Conservation (phyloP, 108 stramenopile species). For the Stephanodiscus minutulus region DNA sequence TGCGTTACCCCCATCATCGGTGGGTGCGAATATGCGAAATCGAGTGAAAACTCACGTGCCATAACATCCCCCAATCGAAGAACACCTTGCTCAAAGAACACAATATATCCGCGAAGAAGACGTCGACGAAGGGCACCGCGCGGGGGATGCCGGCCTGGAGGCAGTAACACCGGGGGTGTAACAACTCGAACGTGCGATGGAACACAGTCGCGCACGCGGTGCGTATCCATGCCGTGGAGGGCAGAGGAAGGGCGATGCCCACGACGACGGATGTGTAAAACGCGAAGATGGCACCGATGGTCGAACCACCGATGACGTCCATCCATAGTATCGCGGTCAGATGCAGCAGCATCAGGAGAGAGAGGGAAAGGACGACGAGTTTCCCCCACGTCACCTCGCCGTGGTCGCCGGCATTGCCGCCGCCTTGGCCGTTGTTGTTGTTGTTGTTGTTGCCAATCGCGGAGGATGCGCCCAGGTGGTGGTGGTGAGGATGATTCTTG, state of each 20-base stretch:
- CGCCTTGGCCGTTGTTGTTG: slow-evolving; percentile 25
- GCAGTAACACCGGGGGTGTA: slow-evolving; percentile 78
- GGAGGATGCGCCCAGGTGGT: background rate
- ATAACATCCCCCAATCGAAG: slow-evolving; percentile 90
- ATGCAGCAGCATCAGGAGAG: slow-evolving; percentile 64
- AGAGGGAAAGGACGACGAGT: slow-evolving; percentile 58
- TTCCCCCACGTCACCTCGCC: slow-evolving; percentile 60
- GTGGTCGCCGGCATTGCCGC: slow-evolving; percentile 1
- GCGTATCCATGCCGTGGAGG: slow-evolving; percentile 70
- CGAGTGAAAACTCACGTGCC: slow-evolving; percentile 31
- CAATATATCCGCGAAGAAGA: slow-evolving; percentile 89
- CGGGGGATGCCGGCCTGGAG: slow-evolving; percentile 44
- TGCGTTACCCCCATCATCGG: too few relatives aligned
- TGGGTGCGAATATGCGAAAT: too few relatives aligned
- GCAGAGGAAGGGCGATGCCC: slow-evolving; percentile 61
- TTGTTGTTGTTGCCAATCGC: background rate
- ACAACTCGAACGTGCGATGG: slow-evolving; percentile 66
- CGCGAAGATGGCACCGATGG: slow-evolving; percentile 75
- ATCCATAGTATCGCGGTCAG: slow-evolving; percentile 70
- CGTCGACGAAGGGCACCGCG: slow-evolving; percentile 84
- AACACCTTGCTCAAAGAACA: slow-evolving; percentile 83
- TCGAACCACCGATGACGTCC: slow-evolving; percentile 53
- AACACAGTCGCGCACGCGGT: slow-evolving; percentile 53
- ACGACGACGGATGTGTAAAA: slow-evolving; percentile 68
- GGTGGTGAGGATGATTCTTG: slow-evolving; percentile 10